Evolutionary conservation across 2,329 filamentous ascomycete species (phyloP).

Genomic region (Exophiala mesophila): DNA sequence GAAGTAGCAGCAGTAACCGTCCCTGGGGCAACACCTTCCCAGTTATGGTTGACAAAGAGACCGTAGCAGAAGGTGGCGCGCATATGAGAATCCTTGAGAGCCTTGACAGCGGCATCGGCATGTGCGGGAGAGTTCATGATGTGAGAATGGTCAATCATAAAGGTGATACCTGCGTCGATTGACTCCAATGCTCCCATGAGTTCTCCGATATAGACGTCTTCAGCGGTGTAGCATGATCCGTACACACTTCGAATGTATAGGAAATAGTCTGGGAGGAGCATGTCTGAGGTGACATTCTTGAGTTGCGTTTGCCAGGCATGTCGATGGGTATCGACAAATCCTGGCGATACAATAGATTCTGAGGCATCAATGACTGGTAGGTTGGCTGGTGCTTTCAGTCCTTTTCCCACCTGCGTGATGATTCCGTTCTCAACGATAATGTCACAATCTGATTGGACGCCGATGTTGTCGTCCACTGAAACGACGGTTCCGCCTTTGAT

Average conservation of each 20-base stretch:
- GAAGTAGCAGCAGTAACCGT: conserved; percentile 1
- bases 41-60: conserved; percentile 4
- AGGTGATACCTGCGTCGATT: conserved; percentile 10
- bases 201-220: conserved; percentile 8
- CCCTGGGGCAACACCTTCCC: conserved; percentile 4
- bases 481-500: conserved; percentile 15
- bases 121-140: conserved; percentile 22
- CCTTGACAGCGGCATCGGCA: conserved; percentile 9
- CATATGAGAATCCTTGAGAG: conserved; percentile 7
- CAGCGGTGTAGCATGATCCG: conserved; percentile 4
- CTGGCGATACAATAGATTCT: conserved; percentile 30
- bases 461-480: conserved; percentile 10
- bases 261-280: conserved; percentile 39
- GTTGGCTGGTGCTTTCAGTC: conserved; percentile 2
- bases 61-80: conserved; percentile 9
- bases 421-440: conserved; percentile 10
- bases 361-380: conserved; percentile 38
- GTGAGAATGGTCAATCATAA: conserved; percentile 9
- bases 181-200: conserved; percentile 9
- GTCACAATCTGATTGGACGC: conserved; percentile 7
- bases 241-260: conserved; percentile 14
- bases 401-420: conserved; percentile 10
- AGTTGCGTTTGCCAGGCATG: conserved; percentile 43
- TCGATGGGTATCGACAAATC: conserved; percentile 30
- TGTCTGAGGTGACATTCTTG: conserved; percentile 36